Base-by-base conservation (phyloP, 2,329 filamentous ascomycete genomes). In the Metarhizium guizhouense region DNA sequence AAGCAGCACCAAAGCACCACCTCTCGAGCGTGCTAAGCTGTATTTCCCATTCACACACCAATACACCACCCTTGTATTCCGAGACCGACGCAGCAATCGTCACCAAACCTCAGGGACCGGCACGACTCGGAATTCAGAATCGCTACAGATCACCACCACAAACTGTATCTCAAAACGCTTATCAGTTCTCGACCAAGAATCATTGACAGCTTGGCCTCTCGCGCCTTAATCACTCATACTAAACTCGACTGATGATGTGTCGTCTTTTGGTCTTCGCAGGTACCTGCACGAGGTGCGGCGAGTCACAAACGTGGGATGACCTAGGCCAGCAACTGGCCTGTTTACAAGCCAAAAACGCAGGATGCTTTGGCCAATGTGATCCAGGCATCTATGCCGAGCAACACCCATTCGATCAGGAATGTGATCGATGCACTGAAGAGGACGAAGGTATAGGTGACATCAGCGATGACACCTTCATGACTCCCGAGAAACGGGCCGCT, bases 331-430 rank as follows among this genome's bases (percentile, higher is more conserved):
- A 74, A 59, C 68, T 79, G 3, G 74, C 72, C 7, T 79, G 76
- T 55, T 72, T 79, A 52, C 70, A 77, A 58, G 75, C 76, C 42
- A 79, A 79, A 61, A 79, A 79, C 65, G 70, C 68, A 25, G 75
- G 72, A 51, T 60, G 60, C 11, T 78, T 79, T 54, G 76, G 76
- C 45, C 64, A 71, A 50, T 79, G 76, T 63, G 60, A 63, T 43
- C 62, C 64, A 29, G 76, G 76, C 36, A 66, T 75, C 34, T 61
- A 68, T 43, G 60, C 68, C 42, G 75, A 78, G 58, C 65, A 76
- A 55, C 76, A 78, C 63, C 58, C 59, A 3, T 77, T 76, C 57
- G 74, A 77, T 60, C 75, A 77, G 57, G 76, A 78, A 60, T 79
- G 76, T 63, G 69, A 75, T 50, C 59, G 64, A 14, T 79, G 76